Conservation (phyloP, 495 filamentous ascomycete genomes). For the Pyrenopolyporus hunteri region DNA sequence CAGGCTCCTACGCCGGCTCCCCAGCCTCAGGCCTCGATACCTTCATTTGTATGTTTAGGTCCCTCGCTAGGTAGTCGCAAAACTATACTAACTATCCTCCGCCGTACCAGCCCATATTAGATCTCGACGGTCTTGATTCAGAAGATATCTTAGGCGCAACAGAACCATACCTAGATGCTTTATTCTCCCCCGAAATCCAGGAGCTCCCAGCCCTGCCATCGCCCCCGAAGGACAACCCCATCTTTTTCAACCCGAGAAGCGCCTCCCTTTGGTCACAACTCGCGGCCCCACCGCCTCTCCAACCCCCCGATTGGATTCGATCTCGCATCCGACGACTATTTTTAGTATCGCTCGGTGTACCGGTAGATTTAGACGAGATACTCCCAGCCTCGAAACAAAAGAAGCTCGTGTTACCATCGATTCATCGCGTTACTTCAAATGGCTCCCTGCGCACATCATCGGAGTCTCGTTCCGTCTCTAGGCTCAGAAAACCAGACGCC, state of each 20-base stretch:
- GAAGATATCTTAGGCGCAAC: conserved; percentile 58
- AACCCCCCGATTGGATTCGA: conserved; percentile 97
- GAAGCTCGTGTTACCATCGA: conserved; percentile 90
- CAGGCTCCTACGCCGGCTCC: conserved; percentile 52
- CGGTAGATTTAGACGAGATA: conserved; percentile 96
- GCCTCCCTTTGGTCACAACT: conserved; percentile 96
- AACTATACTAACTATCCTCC: conserved; percentile 42
- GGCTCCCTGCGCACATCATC: conserved; percentile 57
- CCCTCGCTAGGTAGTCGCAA: conserved; percentile 41
- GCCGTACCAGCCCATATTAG: conserved; percentile 65
- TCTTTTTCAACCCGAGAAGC: conserved; percentile 73
- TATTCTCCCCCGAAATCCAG: conserved; percentile 62
- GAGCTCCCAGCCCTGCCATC: conserved; percentile 55
- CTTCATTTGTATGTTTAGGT: conserved; percentile 52
- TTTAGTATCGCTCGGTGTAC: conserved; percentile 93
- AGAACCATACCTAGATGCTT: conserved; percentile 60
- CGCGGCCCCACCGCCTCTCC: conserved; percentile 89
- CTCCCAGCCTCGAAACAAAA: conserved; percentile 96
- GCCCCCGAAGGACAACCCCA: conserved; percentile 57
- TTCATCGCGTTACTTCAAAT: conserved; percentile 64
- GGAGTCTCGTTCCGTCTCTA: conserved; percentile 56
- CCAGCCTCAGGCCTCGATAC: conserved; percentile 58
- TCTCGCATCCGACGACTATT: conserved; percentile 95
- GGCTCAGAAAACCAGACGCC: conserved; percentile 55
- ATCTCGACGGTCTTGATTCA: conserved; percentile 67